Base-by-base conservation (phyloP, 768 basidiomycete genomes). In the Lentinula sp. region DNA sequence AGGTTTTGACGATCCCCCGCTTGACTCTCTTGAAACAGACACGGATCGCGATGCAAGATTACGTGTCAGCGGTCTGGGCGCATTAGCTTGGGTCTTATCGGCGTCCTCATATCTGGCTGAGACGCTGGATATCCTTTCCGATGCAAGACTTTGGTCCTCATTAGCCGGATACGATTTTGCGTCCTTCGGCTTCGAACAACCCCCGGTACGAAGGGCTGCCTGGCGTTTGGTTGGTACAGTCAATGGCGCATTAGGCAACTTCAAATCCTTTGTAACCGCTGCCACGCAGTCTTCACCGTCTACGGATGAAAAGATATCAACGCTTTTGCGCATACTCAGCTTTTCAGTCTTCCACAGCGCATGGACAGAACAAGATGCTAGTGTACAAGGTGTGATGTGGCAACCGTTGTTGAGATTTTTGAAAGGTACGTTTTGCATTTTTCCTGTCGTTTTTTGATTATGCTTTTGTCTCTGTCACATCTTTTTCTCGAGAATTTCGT, bases 371-470 rank as follows among this genome's bases (percentile, higher is more conserved):
- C 76, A 80, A 0, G 93, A 96, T 65, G 64, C 76, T 1, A 76
- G 76, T 3, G 93, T 96, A 2, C 86, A 88, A 65, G 72, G 74
- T 3, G 70, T 72, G 1, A 86, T 94, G 82, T 88, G 88, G 78
- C 81, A 82, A 43, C 88, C 90, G 0, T 67, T 93, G 53, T 74
- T 94, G 8, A 77, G 78, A 10, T 91, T 92, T 66, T 72, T 96
- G 45, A 85, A 82, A 73, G 85, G 94, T 91, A 65, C 49, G 79
- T 68, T 45, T 10, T 48, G 1, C 10, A 4, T 42, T 4, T 33
- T 20, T 36, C 32, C 6, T 15, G 6, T 36, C 28, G 4, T 2
- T 28, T 28, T 3, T 3, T 28, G 4, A 28, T 28, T 3, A 3
- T 28, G 28, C 28, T 28, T 28, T 28, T 28, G 28, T 28, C 28